These are phyloP conservation scores for Psilocybe tampanensis DNA, from an alignment of 768 basidiomycete genomes.

Conservation along the genomic window DNA sequence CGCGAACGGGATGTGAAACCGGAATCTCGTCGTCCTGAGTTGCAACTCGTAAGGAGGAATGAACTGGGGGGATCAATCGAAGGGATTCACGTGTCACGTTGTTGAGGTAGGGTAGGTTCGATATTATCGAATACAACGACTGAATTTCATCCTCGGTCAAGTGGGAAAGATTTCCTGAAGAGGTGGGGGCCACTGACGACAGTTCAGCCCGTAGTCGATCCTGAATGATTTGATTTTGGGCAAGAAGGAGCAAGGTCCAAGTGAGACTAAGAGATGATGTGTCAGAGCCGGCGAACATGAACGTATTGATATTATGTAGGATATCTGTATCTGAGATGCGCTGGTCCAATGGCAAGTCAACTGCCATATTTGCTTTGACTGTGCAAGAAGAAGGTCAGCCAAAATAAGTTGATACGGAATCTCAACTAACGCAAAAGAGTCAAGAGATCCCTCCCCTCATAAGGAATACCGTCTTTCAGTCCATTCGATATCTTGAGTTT, in stretches of 20 bases:
- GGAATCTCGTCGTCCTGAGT: conserved; percentile 80
- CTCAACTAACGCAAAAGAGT: conserved; percentile 67
- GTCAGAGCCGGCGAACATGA: conserved; percentile 91
- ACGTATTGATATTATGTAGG: conserved; percentile 83
- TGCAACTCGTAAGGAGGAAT: conserved; percentile 80
- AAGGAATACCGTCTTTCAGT: conserved; percentile 49
- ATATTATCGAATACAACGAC: conserved; percentile 56
- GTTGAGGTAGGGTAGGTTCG: conserved; percentile 70
- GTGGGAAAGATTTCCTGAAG: conserved; percentile 38
- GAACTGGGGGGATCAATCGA: conserved; percentile 79
- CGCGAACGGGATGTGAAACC: conserved; percentile 61
- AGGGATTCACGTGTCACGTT: conserved; percentile 77
- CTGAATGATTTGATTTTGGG: conserved; percentile 68
- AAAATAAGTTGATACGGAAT: neutral
- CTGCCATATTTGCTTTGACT: conserved; percentile 86
- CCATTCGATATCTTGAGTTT: conserved; percentile 70
- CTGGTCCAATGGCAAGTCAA: conserved; percentile 66
- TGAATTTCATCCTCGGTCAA: conserved; percentile 68
- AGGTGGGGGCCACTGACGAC: conserved; percentile 40
- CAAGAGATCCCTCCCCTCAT: conserved; percentile 74
- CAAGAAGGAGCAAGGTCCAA: conserved; percentile 81
- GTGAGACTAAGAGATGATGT: conserved; percentile 82
- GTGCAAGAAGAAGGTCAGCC: neutral
- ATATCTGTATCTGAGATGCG: conserved; percentile 89
- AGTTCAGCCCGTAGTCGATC: conserved; percentile 73